Base-by-base conservation (phyloP, 768 basidiomycete species). In the Naganishia kalamii region DNA sequence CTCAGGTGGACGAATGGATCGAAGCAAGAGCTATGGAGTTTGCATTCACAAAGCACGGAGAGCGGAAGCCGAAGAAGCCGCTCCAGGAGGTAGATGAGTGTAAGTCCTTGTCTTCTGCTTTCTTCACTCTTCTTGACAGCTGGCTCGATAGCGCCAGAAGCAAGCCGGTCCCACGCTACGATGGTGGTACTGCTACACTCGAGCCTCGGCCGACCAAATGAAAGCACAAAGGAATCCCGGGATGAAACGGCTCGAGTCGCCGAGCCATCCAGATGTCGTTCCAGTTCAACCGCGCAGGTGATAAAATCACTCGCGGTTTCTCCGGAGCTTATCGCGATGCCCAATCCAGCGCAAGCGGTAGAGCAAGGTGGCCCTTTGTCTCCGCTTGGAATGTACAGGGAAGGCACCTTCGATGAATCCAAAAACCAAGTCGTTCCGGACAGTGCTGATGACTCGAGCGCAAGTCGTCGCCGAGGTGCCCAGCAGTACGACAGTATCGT, bases 1-100 rank as follows among this genome's bases (percentile, higher is more conserved):
- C 35, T 23, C 54, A 57, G 25, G 54, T 57, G 37, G 54, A 57
- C 11, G 54, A 57, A 5, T 57, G 54, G 54, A 25, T 57, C 1
- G 54, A 13, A 17, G 23, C n/a, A 15, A 33, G 54, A 23, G 54
- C 54, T 13, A 12, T 57, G 37, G 54, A 57, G 37, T 57, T 57
- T 41, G 54, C 54, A n/a, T 57, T 57, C 27, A 57, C 54, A 25
- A 21, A 37, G 54, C 54, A 57, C 27, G 54, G 54, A 15, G 54
- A 57, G 35, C 2, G 54, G 19, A 40, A 37, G 54, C 12, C 54
- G 54, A 11, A 12, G 21, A 57, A 57, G 19, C 6, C 19, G 13
- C 13, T 15, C 5, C 6, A 44, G 19, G 43, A 44, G 43, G 19
- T 11, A 11, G 10, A 44, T 6, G 43, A 44, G 19, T n/a, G 43